These are phyloP conservation scores for Populus hybrid DNA, from an alignment of 441 rosid genomes.

Conservation along the genomic window DNA sequence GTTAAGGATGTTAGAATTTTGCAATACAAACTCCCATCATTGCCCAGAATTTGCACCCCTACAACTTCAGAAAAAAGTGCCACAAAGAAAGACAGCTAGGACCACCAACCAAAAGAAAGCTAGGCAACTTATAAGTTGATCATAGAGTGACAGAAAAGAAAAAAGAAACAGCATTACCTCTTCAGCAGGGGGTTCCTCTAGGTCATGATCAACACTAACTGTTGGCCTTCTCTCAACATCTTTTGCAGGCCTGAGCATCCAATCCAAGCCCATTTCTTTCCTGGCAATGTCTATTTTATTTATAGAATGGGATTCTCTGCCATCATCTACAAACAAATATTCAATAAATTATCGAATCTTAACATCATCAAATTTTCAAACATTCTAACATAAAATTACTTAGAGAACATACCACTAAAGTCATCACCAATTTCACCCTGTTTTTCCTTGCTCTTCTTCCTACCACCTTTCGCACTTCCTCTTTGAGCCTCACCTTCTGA, in stretches of 20 bases:
- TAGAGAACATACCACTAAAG: conserved; percentile 8
- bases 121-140: background rate
- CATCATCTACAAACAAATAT: conserved; percentile 18
- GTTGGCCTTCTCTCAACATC: conserved; percentile 33
- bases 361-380: background rate
- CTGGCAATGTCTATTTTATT: conserved; percentile 47
- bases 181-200: conserved; percentile 38
- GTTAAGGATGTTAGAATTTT: background rate
- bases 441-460: conserved; percentile 28
- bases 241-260: conserved; percentile 72
- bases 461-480: conserved; percentile 18
- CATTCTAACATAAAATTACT: background rate
- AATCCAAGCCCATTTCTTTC: conserved; percentile 70
- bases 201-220: conserved; percentile 27
- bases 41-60: background rate
- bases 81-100: background rate
- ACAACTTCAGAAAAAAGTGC: background rate
- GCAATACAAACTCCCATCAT: background rate
- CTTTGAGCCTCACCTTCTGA: conserved; percentile 29
- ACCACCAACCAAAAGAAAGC: background rate
- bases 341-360: background rate
- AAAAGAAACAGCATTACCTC: conserved; percentile 38
- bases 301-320: conserved; percentile 13
- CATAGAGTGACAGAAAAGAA: background rate
- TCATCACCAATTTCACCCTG: conserved; percentile 6